Evolutionary conservation across 2,329 filamentous ascomycete genomes (phyloP).

Genomic region (Penicillium sp.): DNA sequence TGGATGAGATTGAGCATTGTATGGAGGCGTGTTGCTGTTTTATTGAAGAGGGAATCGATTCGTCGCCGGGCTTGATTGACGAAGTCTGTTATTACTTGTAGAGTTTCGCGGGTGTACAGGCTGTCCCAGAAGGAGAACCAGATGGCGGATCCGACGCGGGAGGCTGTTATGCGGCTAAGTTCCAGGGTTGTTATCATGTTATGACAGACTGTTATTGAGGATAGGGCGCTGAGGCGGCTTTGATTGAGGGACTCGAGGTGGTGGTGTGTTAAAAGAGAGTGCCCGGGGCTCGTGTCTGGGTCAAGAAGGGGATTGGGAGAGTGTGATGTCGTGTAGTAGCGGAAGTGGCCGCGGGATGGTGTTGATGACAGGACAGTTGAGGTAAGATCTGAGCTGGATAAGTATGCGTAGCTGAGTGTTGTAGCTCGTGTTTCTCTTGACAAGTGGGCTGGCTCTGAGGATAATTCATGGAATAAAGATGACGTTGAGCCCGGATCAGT

Average conservation of each 20-base stretch:
- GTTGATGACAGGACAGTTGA: background rate
- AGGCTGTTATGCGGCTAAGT: background rate
- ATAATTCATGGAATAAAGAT: background rate
- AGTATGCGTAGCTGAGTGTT: background rate
- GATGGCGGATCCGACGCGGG: background rate
- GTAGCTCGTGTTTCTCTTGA: background rate
- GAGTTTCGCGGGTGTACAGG: background rate
- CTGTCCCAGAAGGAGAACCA: background rate
- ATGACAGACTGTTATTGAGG: background rate
- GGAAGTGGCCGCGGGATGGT: background rate
- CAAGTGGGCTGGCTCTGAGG: background rate
- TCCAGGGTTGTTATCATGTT: background rate
- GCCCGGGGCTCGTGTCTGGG: background rate
- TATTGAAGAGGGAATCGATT: background rate
- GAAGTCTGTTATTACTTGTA: background rate
- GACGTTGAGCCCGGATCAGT: background rate
- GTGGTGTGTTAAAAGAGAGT: background rate
- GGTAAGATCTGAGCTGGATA: background rate
- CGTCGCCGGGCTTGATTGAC: background rate
- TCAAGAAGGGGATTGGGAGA: background rate
- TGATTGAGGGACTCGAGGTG: background rate
- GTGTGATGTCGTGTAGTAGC: background rate
- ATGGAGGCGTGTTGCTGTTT: background rate
- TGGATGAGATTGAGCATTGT: background rate
- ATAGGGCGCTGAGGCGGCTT: background rate